These are phyloP conservation scores for Yamadazyma friedrichii DNA, from an alignment of 1,139 yeast species.

Conservation along the genomic window DNA sequence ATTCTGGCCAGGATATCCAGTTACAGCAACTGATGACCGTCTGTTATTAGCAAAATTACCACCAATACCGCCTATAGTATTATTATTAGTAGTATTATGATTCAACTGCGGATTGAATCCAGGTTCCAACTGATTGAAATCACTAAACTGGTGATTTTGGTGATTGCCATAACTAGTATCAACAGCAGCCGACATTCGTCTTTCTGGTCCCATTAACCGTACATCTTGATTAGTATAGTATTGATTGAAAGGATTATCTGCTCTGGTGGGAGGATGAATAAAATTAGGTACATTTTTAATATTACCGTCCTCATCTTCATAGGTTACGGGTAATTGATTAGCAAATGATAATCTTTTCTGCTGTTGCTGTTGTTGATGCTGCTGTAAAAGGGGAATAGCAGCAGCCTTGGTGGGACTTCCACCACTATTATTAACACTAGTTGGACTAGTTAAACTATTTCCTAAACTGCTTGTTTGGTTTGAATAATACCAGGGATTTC, in stretches of 20 bases:
- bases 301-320: constrained; percentile 35
- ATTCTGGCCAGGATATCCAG: constrained; percentile 13
- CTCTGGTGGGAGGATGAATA: constrained; percentile 47
- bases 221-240: constrained; percentile 45
- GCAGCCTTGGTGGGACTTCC: constrained; percentile 29
- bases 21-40: constrained; percentile 41
- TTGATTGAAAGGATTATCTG: constrained; percentile 48
- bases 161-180: constrained; percentile 18
- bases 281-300: constrained; percentile 24
- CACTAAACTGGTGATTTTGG: constrained; percentile 1
- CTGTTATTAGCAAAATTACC: constrained; percentile 19
- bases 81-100: constrained; percentile 5
- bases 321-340: constrained; percentile 52
- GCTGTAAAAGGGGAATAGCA: constrained; percentile 23
- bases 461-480: constrained; percentile 20
- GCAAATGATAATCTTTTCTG: constrained; percentile 41
- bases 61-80: constrained; percentile 4
- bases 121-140: constrained; percentile 13
- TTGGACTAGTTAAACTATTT: constrained; percentile 22
- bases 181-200: constrained; percentile 47
- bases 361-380: constrained; percentile 20
- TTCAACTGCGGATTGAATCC: constrained; percentile 12
- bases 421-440: constrained; percentile 6
- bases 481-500: constrained; percentile 47
- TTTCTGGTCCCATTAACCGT: constrained; percentile 23